Conservation (phyloP, 2,329 filamentous ascomycete species). For the Neofusicoccum sp. region DNA sequence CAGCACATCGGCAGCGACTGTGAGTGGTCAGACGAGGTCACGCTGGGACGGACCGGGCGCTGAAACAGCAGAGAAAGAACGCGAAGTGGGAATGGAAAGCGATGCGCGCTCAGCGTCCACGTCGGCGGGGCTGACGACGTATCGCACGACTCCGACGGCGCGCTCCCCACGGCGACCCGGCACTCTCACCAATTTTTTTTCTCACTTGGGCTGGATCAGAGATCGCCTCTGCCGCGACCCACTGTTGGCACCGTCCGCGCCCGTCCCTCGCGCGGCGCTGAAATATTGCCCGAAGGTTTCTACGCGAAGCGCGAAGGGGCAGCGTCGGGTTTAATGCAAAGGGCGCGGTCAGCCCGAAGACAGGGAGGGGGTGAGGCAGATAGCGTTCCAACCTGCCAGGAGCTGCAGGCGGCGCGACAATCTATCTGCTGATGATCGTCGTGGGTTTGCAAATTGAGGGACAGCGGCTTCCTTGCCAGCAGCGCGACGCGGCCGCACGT, state of each 20-base stretch:
- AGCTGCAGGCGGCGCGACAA: not conserved
- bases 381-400: not conserved
- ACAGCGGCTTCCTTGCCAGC: not conserved
- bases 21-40: not conserved
- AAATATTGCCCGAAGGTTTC: slow-evolving; percentile 4
- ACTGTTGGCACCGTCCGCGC: not conserved
- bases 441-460: slow-evolving; percentile 3
- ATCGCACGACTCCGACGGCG: not conserved
- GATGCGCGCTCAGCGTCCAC: not conserved
- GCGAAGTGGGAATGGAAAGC: not conserved
- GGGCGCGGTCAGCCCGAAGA: slow-evolving; percentile 3
- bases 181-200: not conserved
- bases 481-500: not conserved
- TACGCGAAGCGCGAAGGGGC: slow-evolving; percentile 4
- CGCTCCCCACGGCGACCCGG: not conserved
- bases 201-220: slow-evolving; percentile 3
- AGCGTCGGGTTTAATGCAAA: slow-evolving; percentile 9
- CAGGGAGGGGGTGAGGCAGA: slow-evolving; percentile 2
- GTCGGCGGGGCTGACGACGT: not conserved
- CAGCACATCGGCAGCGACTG: not conserved
- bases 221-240: slow-evolving; percentile 5
- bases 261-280: slow-evolving; percentile 8
- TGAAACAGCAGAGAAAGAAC: slow-evolving; percentile 4
- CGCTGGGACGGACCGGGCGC: not conserved
- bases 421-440: slow-evolving; percentile 1